Evolutionary conservation across 352 stramenopile species (phyloP).

Genomic region (Elongisporangium prolatum): DNA sequence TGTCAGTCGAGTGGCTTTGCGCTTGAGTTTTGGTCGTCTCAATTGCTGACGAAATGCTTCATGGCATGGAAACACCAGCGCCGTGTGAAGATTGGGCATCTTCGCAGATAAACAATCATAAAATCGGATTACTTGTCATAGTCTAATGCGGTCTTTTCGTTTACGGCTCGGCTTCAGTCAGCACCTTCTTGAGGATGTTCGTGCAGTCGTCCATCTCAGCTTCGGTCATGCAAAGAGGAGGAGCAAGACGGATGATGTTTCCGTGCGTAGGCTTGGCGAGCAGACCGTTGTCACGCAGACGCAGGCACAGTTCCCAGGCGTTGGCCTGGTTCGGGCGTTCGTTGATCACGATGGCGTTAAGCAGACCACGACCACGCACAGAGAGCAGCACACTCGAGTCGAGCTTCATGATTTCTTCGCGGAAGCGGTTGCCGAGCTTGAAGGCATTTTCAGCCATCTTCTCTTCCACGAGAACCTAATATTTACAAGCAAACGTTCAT

Average conservation of each 20-base stretch:
- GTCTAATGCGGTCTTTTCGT: constrained; percentile 4
- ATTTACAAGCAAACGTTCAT: neutral
- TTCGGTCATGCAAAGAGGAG: constrained; percentile 94
- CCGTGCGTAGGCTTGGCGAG: constrained; percentile 99
- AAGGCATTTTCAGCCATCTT: constrained; percentile 94
- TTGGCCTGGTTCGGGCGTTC: constrained; percentile 80
- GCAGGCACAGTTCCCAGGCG: constrained; percentile 96
- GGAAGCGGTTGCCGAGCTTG: constrained; percentile 92
- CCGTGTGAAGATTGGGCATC: neutral
- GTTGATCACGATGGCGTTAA: constrained; percentile 98
- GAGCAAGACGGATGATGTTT: constrained; percentile 97
- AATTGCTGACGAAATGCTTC: neutral
- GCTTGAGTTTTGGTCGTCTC: neutral
- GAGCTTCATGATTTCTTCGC: constrained; percentile 83
- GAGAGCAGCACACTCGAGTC: constrained; percentile 58
- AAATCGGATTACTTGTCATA: neutral
- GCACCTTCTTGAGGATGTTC: constrained; percentile 71
- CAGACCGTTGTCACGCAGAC: constrained; percentile 93
- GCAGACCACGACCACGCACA: constrained; percentile 94
- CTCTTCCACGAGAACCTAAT: constrained; percentile 94
- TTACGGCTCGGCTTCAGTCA: constrained; percentile 62
- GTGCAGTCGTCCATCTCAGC: constrained; percentile 92
- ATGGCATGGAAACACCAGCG: neutral
- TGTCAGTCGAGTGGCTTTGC: neutral
- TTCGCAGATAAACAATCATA: neutral